Percentiles rank a stretch among this genome's conserved stretches.
phyloP scores from a whole-genome alignment of 1,284 basidiomycete genomes.

The Rhodotorula sp. region DNA sequence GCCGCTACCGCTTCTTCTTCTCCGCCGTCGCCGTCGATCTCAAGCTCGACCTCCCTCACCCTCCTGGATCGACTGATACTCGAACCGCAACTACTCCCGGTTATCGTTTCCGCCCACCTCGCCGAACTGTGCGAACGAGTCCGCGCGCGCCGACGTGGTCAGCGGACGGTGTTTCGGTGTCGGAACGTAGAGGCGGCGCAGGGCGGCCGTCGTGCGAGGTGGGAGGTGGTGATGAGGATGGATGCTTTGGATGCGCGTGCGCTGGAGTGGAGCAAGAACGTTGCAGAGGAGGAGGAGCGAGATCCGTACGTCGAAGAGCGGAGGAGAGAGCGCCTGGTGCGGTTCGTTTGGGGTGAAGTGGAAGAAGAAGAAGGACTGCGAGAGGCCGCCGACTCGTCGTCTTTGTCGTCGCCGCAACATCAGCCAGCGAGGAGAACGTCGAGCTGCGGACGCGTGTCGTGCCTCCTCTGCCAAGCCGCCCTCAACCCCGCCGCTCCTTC shows the following conservation, averaged over 20 bases:
- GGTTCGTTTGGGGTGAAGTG: conserved; percentile 7
- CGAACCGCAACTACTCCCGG: conserved; percentile 3
- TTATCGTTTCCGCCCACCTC: neutral
- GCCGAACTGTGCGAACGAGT: neutral
- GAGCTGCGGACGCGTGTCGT: conserved; percentile 19
- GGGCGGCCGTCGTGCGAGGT: neutral
- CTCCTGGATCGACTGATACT: conserved; percentile 10
- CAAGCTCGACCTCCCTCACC: neutral
- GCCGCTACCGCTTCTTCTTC: fast-evolving
- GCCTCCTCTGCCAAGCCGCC: conserved; percentile 12
- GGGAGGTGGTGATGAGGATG: neutral
- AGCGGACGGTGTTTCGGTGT: conserved; percentile 11
- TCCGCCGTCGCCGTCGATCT: neutral
- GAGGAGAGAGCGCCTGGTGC: conserved; percentile 1
- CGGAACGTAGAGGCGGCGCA: neutral
- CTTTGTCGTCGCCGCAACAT: neutral
- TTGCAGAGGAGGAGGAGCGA: neutral
- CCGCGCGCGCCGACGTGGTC: neutral
- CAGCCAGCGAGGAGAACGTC: too few relatives aligned
- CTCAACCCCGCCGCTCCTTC: conserved; percentile 13
- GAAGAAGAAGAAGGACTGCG: neutral
- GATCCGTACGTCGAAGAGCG: conserved; percentile 1
- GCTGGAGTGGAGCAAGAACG: neutral
- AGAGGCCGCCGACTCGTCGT: neutral
- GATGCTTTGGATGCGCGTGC: neutral